Evolutionary conservation across 2,329 filamentous ascomycete species (phyloP).

Genomic region (Exophiala aquamarina): DNA sequence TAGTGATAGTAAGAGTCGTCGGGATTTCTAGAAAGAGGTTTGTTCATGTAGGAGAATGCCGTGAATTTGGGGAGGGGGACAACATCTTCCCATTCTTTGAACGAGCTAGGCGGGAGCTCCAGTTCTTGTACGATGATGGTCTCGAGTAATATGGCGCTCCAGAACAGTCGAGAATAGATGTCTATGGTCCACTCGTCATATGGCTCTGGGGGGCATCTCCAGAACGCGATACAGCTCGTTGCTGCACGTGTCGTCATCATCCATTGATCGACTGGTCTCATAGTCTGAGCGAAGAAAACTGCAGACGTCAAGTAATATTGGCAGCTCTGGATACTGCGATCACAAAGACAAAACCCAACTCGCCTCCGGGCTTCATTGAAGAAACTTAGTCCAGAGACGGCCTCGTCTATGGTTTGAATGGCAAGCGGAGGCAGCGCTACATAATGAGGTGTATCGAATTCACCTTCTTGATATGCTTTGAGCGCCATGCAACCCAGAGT

Average conservation of each 20-base stretch:
- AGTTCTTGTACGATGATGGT: slow-evolving; percentile 57
- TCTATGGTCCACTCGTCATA: slow-evolving; percentile 54
- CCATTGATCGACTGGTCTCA: slow-evolving; percentile 56
- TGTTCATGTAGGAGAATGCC: slow-evolving; percentile 40
- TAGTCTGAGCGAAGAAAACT: slow-evolving; percentile 53
- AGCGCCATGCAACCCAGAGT: slow-evolving; percentile 53
- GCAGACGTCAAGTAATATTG: slow-evolving; percentile 55
- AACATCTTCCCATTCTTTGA: slow-evolving; percentile 52
- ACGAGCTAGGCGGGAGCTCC: slow-evolving; percentile 51
- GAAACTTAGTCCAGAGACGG: slow-evolving; percentile 50
- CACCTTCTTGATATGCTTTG: slow-evolving; percentile 49
- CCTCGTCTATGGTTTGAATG: slow-evolving; percentile 46
- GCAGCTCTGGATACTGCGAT: slow-evolving; percentile 51
- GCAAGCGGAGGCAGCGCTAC: slow-evolving; percentile 31
- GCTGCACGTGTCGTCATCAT: slow-evolving; percentile 54
- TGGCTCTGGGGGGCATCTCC: slow-evolving; percentile 40
- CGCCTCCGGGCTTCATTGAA: slow-evolving; percentile 56
- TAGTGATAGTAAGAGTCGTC: slow-evolving; percentile 58
- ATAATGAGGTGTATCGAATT: slow-evolving; percentile 39
- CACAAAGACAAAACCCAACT: slow-evolving; percentile 52
- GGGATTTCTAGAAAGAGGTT: slow-evolving; percentile 40
- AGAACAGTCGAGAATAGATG: slow-evolving; percentile 57
- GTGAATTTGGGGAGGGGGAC: slow-evolving; percentile 57
- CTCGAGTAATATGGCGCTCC: slow-evolving; percentile 58
- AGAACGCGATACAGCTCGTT: slow-evolving; percentile 45